Percentiles rank a stretch among this genome's conserved stretches.
Evolutionary conservation across 768 basidiomycete genomes (phyloP).

Genomic region (Rhodotorula graminis): DNA sequence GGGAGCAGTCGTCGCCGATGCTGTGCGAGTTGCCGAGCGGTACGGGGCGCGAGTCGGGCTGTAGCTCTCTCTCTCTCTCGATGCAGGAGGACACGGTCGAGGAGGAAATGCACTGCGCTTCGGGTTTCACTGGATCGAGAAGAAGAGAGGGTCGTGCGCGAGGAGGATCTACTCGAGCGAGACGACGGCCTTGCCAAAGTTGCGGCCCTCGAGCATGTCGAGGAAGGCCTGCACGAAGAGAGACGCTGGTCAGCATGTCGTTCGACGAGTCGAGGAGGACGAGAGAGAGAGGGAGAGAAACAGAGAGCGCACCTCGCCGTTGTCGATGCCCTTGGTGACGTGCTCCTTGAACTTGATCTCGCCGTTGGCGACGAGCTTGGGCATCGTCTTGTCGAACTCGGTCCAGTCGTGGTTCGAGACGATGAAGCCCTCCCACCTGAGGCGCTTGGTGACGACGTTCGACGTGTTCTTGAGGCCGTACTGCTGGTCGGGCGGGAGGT

Average conservation of each 20-base stretch:
- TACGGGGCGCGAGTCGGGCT: conserved; percentile 10
- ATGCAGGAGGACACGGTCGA: too few relatives aligned
- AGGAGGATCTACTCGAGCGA: not conserved
- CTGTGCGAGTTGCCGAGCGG: conserved; percentile 54
- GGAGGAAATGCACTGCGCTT: too few relatives aligned
- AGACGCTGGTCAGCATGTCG: too few relatives aligned
- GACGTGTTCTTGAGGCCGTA: conserved; percentile 37
- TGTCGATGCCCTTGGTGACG: conserved; percentile 43
- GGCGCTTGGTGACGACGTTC: conserved; percentile 23
- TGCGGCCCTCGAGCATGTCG: conserved; percentile 35
- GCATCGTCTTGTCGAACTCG: conserved; percentile 31
- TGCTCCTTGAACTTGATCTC: conserved; percentile 44
- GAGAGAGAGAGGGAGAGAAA: too few relatives aligned
- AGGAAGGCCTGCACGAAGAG: conserved; percentile 34
- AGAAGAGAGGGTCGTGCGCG: too few relatives aligned
- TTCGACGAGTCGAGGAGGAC: too few relatives aligned
- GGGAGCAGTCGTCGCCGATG: conserved; percentile 89
- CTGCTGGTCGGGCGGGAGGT: conserved; percentile 31
- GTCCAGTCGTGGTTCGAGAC: conserved; percentile 20
- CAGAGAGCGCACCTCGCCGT: conserved; percentile 22
- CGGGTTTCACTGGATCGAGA: not conserved
- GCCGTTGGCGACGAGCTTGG: conserved; percentile 40
- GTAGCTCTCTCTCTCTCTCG: not conserved
- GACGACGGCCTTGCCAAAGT: conserved; percentile 41
- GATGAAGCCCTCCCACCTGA: conserved; percentile 31